Conservation (phyloP, 495 filamentous ascomycete genomes). For the Entonaema liquescens region DNA sequence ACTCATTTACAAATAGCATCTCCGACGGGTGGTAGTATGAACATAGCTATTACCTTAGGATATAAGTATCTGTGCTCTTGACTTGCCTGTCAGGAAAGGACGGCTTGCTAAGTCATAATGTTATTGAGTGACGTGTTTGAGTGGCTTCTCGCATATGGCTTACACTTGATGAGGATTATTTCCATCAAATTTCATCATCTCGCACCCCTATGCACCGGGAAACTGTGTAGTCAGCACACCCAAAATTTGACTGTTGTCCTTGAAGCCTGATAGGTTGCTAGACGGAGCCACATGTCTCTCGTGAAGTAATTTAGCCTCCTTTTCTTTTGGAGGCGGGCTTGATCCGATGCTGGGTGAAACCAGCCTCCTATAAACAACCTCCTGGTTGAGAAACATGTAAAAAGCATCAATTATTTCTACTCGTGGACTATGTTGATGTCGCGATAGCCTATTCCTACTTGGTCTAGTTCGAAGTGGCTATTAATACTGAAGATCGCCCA, state of each 20-base stretch:
- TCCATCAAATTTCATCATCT: slow-evolving; percentile 1
- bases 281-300: slow-evolving; percentile 28
- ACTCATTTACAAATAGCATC: background rate
- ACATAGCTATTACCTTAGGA: background rate
- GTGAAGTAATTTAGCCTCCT: slow-evolving; percentile 6
- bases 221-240: slow-evolving; percentile 13
- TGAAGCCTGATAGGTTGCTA: background rate
- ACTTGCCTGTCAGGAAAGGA: background rate
- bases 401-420: too few relatives aligned
- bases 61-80: background rate
- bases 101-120: background rate
- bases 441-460: background rate
- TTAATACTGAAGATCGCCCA: slow-evolving; percentile 28
- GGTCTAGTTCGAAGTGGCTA: slow-evolving; percentile 1
- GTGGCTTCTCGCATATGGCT: background rate
- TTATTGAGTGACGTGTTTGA: background rate
- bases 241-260: background rate
- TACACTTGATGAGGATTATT: slow-evolving; percentile 15
- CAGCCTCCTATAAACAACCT: background rate
- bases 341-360: background rate
- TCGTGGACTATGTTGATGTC: background rate
- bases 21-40: background rate
- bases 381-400: background rate
- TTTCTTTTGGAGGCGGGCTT: background rate
- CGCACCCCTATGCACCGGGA: background rate